These are phyloP conservation scores for Fusarium sterilihyphosum DNA, from an alignment of 2,329 filamentous ascomycete genomes.

Conservation along the genomic window DNA sequence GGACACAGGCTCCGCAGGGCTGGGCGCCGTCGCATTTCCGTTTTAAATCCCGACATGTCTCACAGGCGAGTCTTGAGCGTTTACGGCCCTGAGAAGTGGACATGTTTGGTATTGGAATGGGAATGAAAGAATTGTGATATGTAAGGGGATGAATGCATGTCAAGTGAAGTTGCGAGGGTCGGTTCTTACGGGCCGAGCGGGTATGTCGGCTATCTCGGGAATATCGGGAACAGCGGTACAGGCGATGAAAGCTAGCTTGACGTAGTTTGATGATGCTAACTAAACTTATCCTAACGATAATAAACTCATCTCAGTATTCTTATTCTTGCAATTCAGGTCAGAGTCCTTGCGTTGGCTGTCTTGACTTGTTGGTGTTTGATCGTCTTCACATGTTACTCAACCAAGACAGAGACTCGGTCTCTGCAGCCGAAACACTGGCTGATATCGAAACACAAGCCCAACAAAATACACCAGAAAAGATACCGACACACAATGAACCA, in stretches of 20 bases:
- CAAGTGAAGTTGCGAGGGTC: background rate
- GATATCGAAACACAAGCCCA: slow-evolving; percentile 9
- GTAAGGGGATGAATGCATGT: background rate
- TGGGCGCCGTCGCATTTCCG: slow-evolving; percentile 64
- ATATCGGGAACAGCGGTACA: background rate
- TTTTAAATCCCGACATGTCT: slow-evolving; percentile 64
- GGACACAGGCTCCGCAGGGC: slow-evolving; percentile 63
- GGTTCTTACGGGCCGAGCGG: slow-evolving; percentile 29
- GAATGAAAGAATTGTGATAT: background rate
- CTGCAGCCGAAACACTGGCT: background rate
- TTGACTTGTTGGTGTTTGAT: fast-evolving
- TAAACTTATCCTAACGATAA: background rate
- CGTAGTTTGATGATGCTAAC: background rate
- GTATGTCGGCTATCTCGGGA: slow-evolving; percentile 12
- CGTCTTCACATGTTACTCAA: background rate
- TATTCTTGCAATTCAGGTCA: fast-evolving
- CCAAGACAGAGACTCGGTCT: background rate
- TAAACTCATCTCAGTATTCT: background rate
- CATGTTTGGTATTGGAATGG: slow-evolving; percentile 9
- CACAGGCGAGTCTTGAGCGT: slow-evolving; percentile 58
- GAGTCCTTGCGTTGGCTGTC: fast-evolving
- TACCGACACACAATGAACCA: background rate
- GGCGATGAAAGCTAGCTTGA: background rate
- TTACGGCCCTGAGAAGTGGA: slow-evolving; percentile 40
- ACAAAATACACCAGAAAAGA: background rate